phyloP scores from a whole-genome alignment of 768 basidiomycete species.

The Auriscalpium vulgare region DNA sequence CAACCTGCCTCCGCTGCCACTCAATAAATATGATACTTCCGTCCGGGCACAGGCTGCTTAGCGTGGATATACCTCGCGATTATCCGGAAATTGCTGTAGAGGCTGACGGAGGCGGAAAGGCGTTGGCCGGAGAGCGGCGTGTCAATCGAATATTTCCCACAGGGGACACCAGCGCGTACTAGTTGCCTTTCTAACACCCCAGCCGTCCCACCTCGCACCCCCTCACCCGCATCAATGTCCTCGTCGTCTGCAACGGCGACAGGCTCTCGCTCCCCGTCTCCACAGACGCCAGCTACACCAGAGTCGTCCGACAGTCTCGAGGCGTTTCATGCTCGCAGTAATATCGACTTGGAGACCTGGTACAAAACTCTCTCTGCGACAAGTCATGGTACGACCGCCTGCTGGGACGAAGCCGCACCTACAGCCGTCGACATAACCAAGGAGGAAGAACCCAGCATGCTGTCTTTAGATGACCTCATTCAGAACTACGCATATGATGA shows the following conservation, averaged over 20 bases:
- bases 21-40: too few species aligned
- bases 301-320: slow-evolving; percentile 51
- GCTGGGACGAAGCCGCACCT: slow-evolving; percentile 37
- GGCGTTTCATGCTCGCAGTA: slow-evolving; percentile 42
- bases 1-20: too few species aligned
- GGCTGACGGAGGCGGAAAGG: too few species aligned
- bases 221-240: slow-evolving; percentile 34
- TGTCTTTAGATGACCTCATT: slow-evolving; percentile 65
- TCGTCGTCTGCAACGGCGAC: slow-evolving; percentile 46
- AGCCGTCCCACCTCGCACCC: not conserved
- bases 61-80: too few species aligned
- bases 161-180: not conserved
- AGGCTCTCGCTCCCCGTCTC: slow-evolving; percentile 64
- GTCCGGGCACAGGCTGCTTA: too few species aligned
- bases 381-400: slow-evolving; percentile 28
- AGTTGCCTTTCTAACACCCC: not conserved
- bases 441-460: slow-evolving; percentile 46
- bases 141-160: not conserved
- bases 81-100: too few species aligned
- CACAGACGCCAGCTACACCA: slow-evolving; percentile 60
- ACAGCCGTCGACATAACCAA: slow-evolving; percentile 34
- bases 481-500: slow-evolving; percentile 72
- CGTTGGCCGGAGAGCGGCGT: not conserved
- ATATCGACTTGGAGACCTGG: slow-evolving; percentile 50
- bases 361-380: slow-evolving; percentile 39